Base-by-base conservation (phyloP, 257 asterid genomes). In the Datura wrightii region DNA sequence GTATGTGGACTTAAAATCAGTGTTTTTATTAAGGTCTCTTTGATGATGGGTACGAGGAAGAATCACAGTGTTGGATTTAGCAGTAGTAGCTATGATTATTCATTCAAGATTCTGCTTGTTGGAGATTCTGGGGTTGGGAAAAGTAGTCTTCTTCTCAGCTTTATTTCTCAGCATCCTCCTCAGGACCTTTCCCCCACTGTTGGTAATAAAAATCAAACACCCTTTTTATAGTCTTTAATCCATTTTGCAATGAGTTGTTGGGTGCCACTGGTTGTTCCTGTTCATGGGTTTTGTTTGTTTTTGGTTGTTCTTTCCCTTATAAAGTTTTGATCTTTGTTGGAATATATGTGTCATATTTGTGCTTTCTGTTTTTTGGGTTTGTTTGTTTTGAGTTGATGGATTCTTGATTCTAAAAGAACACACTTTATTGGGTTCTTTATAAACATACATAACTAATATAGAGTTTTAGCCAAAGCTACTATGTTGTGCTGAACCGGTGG, bases 101-200 rank as follows among this genome's bases (percentile, higher is more conserved):
- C 98, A 0, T 95, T 95, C 91, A 94, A 95, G 98, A 87, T 95
- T 44, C 83, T 94, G 89, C 85, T 94, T 88, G 87, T 92, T 60
- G 98, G 98, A 5, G 98, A 95, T 69, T 95, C 98, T 14, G 96
- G 92, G 19, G 98, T 95, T 1, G 98, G 98, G 54, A 95, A 95
- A 88, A 95, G 98, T 86, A 89, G 98, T 82, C 98, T 95, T 84
- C 89, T 95, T 72, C 94, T 91, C 18, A 91, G 92, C 58, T 94
- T 95, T 85, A 85, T 92, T 67, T 89, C 97, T 8, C 94, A 92
- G 3, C 91, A 92, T 63, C 90, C 87, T 80, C 92, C 88, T 67
- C 96, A 87, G 37, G 83, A 92, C 79, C 92, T 90, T 69, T 85
- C 96, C 58, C 98, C 98, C 2, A 95, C 98, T 58, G 89, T 95